Percentiles rank a stretch among this genome's conserved stretches.
Evolutionary conservation across 2,329 filamentous ascomycete genomes (phyloP).

Genomic region (Alternaria ethzedia): DNA sequence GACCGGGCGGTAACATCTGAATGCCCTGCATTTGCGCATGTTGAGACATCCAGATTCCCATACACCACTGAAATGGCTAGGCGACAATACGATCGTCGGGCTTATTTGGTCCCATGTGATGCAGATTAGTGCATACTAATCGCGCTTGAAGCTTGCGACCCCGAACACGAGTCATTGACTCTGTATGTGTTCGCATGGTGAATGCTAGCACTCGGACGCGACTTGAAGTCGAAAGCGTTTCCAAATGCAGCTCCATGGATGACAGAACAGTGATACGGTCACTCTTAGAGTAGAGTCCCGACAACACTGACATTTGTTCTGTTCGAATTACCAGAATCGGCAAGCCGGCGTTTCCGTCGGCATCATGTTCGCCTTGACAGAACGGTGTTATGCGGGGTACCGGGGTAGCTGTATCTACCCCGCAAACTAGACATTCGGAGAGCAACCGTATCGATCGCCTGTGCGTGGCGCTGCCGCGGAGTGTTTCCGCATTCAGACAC

Average conservation of each 20-base stretch:
- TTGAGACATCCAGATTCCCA: background rate
- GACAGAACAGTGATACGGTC: background rate
- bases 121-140: background rate
- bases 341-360: constrained; percentile 2
- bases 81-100: background rate
- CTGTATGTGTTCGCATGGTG: background rate
- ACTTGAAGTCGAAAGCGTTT: background rate
- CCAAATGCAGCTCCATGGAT: no score
- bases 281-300: background rate
- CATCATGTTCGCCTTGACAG: background rate
- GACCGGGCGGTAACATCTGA: constrained; percentile 1
- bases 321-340: constrained; percentile 1
- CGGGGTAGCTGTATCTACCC: constrained; percentile 16
- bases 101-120: background rate
- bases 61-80: background rate
- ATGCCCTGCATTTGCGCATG: background rate
- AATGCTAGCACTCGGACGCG: background rate
- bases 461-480: constrained; percentile 8
- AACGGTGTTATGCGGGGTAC: constrained; percentile 27
- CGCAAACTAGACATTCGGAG: constrained; percentile 24
- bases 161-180: background rate
- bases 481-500: constrained; percentile 9
- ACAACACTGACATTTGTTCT: background rate
- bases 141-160: background rate
- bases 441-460: constrained; percentile 12